These are phyloP conservation scores for Nicotiana paniculata DNA, from an alignment of 257 asterid genomes.

Conservation along the genomic window DNA sequence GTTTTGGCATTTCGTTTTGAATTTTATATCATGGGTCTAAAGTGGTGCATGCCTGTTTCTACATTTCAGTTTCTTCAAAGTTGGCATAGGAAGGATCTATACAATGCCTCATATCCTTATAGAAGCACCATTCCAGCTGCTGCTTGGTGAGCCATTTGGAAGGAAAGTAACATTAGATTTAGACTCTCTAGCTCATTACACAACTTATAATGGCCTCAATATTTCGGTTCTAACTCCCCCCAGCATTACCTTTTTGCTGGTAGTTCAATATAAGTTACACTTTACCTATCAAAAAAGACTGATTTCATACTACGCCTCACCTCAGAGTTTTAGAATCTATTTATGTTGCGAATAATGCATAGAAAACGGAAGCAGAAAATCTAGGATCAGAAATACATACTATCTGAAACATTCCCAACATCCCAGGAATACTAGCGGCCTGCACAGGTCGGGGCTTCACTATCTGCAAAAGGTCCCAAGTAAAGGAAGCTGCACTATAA, in stretches of 20 bases:
- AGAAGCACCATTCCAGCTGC: background rate
- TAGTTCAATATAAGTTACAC: background rate
- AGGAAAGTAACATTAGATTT: background rate
- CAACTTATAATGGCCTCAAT: background rate
- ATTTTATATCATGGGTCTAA: background rate
- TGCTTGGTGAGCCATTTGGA: background rate
- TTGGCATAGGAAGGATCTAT: background rate
- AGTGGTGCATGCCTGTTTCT: background rate
- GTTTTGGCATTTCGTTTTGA: background rate
- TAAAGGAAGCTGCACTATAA: background rate
- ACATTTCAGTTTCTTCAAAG: background rate
- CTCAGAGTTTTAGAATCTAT: background rate
- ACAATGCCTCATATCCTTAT: background rate
- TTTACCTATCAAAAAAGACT: background rate
- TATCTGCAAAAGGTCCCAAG: slow-evolving; percentile 39
- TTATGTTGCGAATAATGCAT: background rate
- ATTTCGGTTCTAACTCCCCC: background rate
- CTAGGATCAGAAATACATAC: slow-evolving; percentile 39
- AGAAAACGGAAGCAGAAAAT: background rate
- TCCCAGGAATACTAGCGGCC: slow-evolving; percentile 98
- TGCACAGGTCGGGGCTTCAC: slow-evolving; percentile 92
- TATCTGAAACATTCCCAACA: slow-evolving; percentile 95
- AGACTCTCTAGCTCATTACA: background rate
- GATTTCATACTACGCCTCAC: background rate
- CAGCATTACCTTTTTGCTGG: background rate